Conservation (phyloP, 208 protist species). For the Leishmania turanica region DNA sequence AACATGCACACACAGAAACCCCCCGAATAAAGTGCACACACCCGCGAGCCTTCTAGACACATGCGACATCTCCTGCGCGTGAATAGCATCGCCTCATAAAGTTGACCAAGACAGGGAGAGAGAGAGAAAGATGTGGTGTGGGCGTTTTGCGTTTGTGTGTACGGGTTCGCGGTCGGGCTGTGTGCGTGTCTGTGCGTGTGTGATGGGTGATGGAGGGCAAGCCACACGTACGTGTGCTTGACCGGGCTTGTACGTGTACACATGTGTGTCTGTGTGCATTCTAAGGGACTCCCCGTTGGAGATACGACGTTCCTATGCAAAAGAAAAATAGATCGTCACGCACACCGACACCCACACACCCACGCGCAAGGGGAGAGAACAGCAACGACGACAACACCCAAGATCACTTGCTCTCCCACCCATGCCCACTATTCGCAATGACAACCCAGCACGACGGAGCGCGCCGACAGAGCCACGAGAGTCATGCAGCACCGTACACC, state of each 20-base stretch:
- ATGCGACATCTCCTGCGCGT: neutral
- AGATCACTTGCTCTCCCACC: neutral
- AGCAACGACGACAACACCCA: neutral
- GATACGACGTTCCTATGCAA: slow-evolving; percentile 10
- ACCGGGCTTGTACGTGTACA: neutral
- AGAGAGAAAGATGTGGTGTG: neutral
- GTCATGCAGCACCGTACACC: neutral
- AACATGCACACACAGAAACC: neutral
- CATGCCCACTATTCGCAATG: neutral
- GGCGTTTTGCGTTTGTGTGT: neutral
- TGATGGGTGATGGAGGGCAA: neutral
- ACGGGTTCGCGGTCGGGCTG: neutral
- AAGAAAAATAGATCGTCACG: slow-evolving; percentile 7
- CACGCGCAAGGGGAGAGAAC: neutral
- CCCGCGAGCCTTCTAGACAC: neutral
- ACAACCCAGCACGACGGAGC: neutral
- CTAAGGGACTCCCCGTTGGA: neutral
- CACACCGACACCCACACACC: slow-evolving; percentile 1
- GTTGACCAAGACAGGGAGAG: neutral
- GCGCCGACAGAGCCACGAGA: neutral
- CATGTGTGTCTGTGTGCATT: slow-evolving; percentile 1
- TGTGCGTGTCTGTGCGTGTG: neutral
- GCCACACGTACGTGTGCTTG: neutral
- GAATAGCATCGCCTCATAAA: neutral
- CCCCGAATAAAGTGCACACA: neutral